phyloP scores from a whole-genome alignment of 371 early-diverging fungal genomes.

The Sporodiniella umbellata region DNA sequence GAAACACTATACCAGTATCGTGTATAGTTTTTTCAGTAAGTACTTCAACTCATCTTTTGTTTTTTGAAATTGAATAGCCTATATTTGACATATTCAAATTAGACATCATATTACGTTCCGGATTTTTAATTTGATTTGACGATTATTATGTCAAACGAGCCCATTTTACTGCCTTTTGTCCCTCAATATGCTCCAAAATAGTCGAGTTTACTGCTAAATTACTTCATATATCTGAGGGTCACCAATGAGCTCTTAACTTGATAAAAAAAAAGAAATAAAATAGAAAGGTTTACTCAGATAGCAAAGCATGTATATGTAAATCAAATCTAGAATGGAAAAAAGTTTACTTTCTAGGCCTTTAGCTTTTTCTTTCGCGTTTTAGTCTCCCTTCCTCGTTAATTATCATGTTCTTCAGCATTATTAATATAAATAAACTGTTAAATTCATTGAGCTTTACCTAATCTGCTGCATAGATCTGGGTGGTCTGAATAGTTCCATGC shows the following conservation, averaged over 20 bases:
- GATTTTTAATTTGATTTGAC: constrained; percentile 11
- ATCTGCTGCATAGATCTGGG: constrained; percentile 12
- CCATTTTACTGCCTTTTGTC: constrained; percentile 8
- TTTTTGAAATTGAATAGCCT: constrained; percentile 14
- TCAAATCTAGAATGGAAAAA: constrained; percentile 12
- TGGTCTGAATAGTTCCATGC: constrained; percentile 6
- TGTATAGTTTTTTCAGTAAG: constrained; percentile 9
- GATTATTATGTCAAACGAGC: constrained; percentile 13
- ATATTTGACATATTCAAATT: constrained; percentile 12
- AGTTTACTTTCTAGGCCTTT: constrained; percentile 5
- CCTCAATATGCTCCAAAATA: constrained; percentile 10
- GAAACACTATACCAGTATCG: constrained; percentile 10
- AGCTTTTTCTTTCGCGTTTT: constrained; percentile 10
- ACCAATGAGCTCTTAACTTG: constrained; percentile 10
- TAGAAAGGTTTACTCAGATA: neutral
- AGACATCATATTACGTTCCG: constrained; percentile 12
- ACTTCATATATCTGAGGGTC: constrained; percentile 12
- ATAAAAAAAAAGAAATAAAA: constrained; percentile 3
- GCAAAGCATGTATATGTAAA: constrained; percentile 3
- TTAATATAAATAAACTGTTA: constrained; percentile 9
- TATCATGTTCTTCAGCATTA: constrained; percentile 10
- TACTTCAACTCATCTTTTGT: constrained; percentile 11
- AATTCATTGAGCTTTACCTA: constrained; percentile 5
- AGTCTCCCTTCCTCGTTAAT: constrained; percentile 8
- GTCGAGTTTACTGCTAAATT: constrained; percentile 10